These are phyloP conservation scores for Erysimum cheiranthoides DNA, from an alignment of 345 rosid genomes.

Conservation along the genomic window DNA sequence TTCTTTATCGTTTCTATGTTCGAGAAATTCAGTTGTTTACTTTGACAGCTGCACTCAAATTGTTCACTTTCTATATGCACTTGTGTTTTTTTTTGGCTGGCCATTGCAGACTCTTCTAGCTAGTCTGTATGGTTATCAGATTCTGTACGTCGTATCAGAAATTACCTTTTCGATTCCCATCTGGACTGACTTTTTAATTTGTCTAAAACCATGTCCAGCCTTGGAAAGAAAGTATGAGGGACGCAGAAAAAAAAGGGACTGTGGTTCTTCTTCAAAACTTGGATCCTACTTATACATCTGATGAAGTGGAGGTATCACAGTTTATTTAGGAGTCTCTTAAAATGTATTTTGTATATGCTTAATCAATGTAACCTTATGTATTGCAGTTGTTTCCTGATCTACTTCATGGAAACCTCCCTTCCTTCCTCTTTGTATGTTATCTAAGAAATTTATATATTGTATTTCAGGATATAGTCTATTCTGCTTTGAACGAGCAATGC, in stretches of 20 bases:
- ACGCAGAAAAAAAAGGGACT: conserved; percentile 57
- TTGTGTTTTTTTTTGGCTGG: conserved; percentile 10
- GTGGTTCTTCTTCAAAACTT: conserved; percentile 78
- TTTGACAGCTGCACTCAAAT: conserved; percentile 4
- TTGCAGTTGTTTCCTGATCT: conserved; percentile 6
- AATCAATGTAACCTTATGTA: conserved; percentile 2
- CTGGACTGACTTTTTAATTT: conserved; percentile 34
- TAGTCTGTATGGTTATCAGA: conserved; percentile 19
- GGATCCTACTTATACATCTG: conserved; percentile 69
- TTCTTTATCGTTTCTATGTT: conserved; percentile 18
- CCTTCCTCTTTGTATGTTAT: conserved; percentile 9
- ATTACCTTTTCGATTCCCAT: background rate
- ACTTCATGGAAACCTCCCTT: conserved; percentile 16
- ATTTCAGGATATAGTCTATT: conserved; percentile 68
- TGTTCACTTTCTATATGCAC: background rate
- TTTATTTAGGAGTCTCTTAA: conserved; percentile 21
- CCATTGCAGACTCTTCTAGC: conserved; percentile 20
- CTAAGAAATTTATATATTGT: conserved; percentile 20
- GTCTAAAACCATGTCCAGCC: conserved; percentile 52
- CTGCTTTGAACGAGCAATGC: conserved; percentile 66
- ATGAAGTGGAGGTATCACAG: conserved; percentile 71
- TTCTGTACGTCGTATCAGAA: conserved; percentile 14
- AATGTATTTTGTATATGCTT: background rate
- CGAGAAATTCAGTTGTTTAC: background rate
- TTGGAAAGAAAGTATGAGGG: conserved; percentile 72